Conservation (phyloP, 306 rosid genomes). For the Lagenaria siceraria region DNA sequence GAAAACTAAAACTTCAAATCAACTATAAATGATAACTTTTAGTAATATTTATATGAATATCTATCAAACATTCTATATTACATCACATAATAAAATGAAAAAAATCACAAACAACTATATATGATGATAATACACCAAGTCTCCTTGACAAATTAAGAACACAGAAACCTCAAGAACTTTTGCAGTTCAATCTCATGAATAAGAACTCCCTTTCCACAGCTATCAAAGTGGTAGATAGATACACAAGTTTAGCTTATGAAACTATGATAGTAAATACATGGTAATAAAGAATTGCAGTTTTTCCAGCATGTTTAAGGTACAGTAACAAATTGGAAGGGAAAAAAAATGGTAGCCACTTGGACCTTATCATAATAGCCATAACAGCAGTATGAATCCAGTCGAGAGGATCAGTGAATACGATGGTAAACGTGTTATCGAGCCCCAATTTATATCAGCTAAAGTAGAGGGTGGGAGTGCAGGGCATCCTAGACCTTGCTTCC, state of each 20-base stretch:
- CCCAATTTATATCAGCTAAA: conserved; percentile 18
- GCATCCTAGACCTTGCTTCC: conserved; percentile 57
- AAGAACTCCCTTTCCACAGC: background rate
- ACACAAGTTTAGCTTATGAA: background rate
- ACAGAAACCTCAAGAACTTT: background rate
- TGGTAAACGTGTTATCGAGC: conserved; percentile 19
- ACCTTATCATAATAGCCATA: conserved; percentile 19
- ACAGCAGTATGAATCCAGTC: conserved; percentile 22
- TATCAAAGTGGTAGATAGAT: background rate
- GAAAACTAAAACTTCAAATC: background rate
- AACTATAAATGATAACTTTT: background rate
- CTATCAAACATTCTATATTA: background rate
- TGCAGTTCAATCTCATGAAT: background rate
- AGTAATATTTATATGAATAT: background rate
- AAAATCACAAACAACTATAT: background rate
- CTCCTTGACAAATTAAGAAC: background rate
- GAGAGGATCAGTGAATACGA: conserved; percentile 25
- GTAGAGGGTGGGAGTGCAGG: conserved; percentile 50
- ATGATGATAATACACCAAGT: background rate
- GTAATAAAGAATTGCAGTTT: background rate
- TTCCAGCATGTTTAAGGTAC: background rate
- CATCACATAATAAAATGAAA: background rate
- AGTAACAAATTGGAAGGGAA: background rate
- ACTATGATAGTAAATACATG: background rate
- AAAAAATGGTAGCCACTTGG: background rate